Base-by-base conservation (phyloP, 2,329 filamentous ascomycete species). In the Tolypocladium album region DNA sequence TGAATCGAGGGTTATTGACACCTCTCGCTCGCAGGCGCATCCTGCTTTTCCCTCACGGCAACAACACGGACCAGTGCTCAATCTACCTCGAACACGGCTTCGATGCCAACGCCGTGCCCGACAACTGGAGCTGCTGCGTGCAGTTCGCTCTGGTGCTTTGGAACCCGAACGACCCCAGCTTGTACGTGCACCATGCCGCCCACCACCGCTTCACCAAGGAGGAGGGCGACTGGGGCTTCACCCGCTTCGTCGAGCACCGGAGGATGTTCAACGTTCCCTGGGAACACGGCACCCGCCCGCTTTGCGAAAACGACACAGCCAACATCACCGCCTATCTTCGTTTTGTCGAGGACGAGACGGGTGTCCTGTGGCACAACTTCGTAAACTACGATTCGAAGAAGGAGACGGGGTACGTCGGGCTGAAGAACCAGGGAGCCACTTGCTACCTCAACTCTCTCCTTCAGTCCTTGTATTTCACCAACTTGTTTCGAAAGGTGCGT, bases 301-400 rank as follows among this genome's bases (percentile, higher is more conserved):
- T 95, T 65, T 83, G 92, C 22, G 90, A 95, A 70, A 85, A 90
- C 67, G 88, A 93, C 61, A 76, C 79, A 9, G 88, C 87, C 68
- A 91, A 90, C 69, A 86, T 95, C 69, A 94, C 90, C 0, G 90
- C 90, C 59, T 95, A 91, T 67, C 82, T 95, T 55, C 83, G 90
- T 58, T 79, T 94, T 57, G 85, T 94, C 56, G 89, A 94, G 69
- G 90, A 96, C 68, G 90, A 92, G 64, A 96, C 90, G 1, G 90
- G 90, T 59, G 90, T 94, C 5, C 72, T 96, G 61, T 96, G 90
- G 90, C 90, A 95, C 76, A 94, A 90, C 75, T 93, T 96, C 73
- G 81, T 86, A 71, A 92, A 93, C 76, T 99, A 99, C 72, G 92
- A 99, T 72, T 97, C 94, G n/a, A 99, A 97, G 78, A 96, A 94